Evolutionary conservation across 805 yeast genomes (phyloP), one percentile per base, ranked within the genome.

Genomic region (Candida nemodendra): DNA sequence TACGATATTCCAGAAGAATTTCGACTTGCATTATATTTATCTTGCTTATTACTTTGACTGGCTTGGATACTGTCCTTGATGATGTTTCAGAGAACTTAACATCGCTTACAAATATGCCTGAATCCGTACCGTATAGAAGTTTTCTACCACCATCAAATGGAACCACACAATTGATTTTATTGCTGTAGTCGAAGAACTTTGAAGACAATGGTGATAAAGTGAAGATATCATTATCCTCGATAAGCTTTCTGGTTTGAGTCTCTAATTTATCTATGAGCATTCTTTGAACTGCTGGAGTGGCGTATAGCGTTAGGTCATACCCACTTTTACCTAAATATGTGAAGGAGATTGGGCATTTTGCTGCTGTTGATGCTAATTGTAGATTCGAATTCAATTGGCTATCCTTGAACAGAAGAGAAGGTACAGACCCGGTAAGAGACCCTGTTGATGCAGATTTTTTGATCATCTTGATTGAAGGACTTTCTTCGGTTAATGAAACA

Each of bases 81-180:
- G 76, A 69, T 39, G 72, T 76, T 6, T 78, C 75, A 29, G 75
- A 53, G 35, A 70, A 55, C 41, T 74, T 72, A 31, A 81, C 76
- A 30, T 88, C 88, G 30, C 93, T 79, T 31, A 88, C 77, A 70
- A 84, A 93, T 3, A 93, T 80, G 4, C 99, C 98, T 1, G 83
- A 74, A 56, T 88, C 95, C 0, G 98, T 89, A 29, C 98, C 98
- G 55, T 86, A 90, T 24, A 93, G 61, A 47, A 90, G 65, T 57
- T 90, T 86, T 47, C 95, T 76, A 15, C 98, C 98, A 36, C 96
- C 96, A 56, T 93, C 95, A 60, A 86, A 84, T 23, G 96, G 95
- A 27, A 85, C 89, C 19, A 89, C 91, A 68, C 97, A 89, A 56
- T 87, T 89, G 51, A 91, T 85, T 44, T 84, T 77, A 56, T 90